phyloP scores from a whole-genome alignment of 2,329 filamentous ascomycete species.

The Bisporella sp. region DNA sequence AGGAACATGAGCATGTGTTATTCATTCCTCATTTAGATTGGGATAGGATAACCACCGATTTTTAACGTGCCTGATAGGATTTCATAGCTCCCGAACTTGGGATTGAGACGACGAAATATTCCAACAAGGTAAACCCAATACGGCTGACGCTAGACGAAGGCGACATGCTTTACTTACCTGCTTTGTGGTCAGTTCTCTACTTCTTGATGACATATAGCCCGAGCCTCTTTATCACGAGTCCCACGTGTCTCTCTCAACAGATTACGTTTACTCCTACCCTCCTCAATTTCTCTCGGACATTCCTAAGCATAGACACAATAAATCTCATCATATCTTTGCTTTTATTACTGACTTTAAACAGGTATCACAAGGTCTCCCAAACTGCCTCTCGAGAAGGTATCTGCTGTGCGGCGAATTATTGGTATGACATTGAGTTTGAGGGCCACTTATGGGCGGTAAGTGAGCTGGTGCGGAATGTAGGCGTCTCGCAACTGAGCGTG shows the following conservation, averaged over 20 bases:
- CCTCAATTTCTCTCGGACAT: too few species aligned
- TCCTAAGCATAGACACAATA: too few species aligned
- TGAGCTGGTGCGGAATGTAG: slow-evolving; percentile 20
- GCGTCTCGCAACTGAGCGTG: background rate
- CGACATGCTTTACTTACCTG: slow-evolving; percentile 77
- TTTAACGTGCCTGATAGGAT: background rate
- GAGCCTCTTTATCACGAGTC: too few species aligned
- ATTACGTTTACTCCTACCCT: too few species aligned
- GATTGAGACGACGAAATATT: slow-evolving; percentile 45
- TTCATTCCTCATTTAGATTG: too few species aligned
- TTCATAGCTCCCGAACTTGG: slow-evolving; percentile 18
- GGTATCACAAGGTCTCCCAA: slow-evolving; percentile 77
- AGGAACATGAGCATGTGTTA: too few species aligned
- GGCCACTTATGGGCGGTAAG: slow-evolving; percentile 56
- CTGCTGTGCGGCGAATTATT: slow-evolving; percentile 77
- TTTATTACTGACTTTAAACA: slow-evolving; percentile 15
- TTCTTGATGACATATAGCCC: too few species aligned
- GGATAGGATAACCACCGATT: too few species aligned
- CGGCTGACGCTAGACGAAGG: slow-evolving; percentile 63
- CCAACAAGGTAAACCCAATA: slow-evolving; percentile 50
- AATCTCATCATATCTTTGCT: too few species aligned
- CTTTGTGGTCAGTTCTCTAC: slow-evolving; percentile 56
- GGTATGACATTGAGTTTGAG: slow-evolving; percentile 71
- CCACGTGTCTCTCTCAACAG: too few species aligned
- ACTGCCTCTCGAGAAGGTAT: slow-evolving; percentile 61